Conservation (phyloP, 306 rosid species). For the Ammopiptanthus mongolicus region DNA sequence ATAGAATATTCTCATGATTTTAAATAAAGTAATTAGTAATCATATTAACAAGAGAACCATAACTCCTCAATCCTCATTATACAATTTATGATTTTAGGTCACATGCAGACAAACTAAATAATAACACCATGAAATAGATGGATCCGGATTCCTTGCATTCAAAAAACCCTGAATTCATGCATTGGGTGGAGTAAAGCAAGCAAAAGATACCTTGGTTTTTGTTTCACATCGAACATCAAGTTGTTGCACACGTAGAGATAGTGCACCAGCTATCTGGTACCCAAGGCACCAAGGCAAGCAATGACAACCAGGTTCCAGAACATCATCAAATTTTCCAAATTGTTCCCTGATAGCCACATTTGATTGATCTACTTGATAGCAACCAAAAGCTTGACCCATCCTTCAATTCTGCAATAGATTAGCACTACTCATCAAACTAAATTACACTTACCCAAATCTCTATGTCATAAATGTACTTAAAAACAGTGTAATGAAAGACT, state of each 20-base stretch:
- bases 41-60: background rate
- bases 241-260: conserved; percentile 63
- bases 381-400: conserved; percentile 63
- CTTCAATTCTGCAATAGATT: conserved; percentile 31
- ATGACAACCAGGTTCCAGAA: conserved; percentile 71
- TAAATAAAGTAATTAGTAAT: background rate
- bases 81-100: background rate
- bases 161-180: too few relatives aligned
- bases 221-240: conserved; percentile 63
- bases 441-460: background rate
- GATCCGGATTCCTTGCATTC: too few relatives aligned
- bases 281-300: conserved; percentile 73
- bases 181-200: background rate
- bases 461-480: background rate
- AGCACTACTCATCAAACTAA: conserved; percentile 4
- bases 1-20: background rate
- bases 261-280: conserved; percentile 45
- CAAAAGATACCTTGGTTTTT: conserved; percentile 52
- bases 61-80: background rate
- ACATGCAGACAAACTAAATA: background rate
- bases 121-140: background rate
- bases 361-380: conserved; percentile 62
- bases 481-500: background rate
- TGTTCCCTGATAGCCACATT: conserved; percentile 59
- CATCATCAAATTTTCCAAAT: conserved; percentile 44